Evolutionary conservation across 2,329 filamentous ascomycete genomes (phyloP).

Genomic region (Tolypocladium capitatum): DNA sequence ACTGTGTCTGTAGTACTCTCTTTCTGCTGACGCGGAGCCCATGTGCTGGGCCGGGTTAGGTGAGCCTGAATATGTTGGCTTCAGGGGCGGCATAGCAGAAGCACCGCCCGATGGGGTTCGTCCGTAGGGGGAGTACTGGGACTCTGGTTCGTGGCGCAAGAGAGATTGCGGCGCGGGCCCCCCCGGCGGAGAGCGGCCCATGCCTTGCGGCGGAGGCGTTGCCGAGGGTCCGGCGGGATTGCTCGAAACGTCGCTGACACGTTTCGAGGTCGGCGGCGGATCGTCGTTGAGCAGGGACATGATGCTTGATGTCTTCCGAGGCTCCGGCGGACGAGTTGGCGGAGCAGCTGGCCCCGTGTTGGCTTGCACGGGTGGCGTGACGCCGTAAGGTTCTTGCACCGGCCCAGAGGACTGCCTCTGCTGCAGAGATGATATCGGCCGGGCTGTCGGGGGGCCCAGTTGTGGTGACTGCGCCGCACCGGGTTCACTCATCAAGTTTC

Average conservation of each 20-base stretch:
- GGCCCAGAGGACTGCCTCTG: constrained; percentile 18
- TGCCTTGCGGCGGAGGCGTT: constrained; percentile 35
- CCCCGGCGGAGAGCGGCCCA: constrained; percentile 27
- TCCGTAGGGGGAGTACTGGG: constrained; percentile 33
- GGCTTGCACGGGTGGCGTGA: constrained; percentile 13
- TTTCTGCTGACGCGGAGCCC: constrained; percentile 21
- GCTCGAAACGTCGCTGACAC: constrained; percentile 33
- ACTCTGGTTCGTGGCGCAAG: constrained; percentile 35
- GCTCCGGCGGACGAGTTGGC: constrained; percentile 29
- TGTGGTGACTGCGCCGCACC: constrained; percentile 24
- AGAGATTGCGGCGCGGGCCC: constrained; percentile 25
- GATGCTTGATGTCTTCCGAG: constrained; percentile 48
- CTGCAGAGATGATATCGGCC: constrained; percentile 25
- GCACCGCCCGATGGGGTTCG: constrained; percentile 19
- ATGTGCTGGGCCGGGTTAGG: constrained; percentile 33
- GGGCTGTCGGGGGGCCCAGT: constrained; percentile 21
- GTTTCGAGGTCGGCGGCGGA: constrained; percentile 35
- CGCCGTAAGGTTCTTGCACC: constrained; percentile 16
- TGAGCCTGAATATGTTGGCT: constrained; percentile 37
- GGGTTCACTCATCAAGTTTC: constrained; percentile 26
- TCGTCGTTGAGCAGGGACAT: constrained; percentile 53
- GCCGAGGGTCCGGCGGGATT: constrained; percentile 27
- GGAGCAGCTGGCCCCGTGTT: constrained; percentile 18
- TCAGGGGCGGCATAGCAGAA: constrained; percentile 40
- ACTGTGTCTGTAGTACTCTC: constrained; percentile 36